A percentile compares a stretch with the other conserved stretches of the same genome.
Conservation (phyloP, 2,329 filamentous ascomycete species). For the Niveomyces coronatus region DNA sequence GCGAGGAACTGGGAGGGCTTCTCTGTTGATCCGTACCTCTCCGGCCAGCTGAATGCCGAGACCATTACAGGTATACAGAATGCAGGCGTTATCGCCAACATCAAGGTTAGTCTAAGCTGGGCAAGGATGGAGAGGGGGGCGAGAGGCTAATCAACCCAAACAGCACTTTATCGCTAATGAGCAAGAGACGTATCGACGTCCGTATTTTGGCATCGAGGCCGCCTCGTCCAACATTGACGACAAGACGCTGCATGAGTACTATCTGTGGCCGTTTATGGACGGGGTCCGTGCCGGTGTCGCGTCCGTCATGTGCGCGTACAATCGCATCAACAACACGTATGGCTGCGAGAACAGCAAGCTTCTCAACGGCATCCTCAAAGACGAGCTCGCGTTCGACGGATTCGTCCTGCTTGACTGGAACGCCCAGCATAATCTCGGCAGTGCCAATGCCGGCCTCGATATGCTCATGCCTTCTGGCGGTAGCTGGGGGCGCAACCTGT, state of each 20-base stretch:
- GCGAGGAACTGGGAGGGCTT: slow-evolving; percentile 72
- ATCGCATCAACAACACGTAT: slow-evolving; percentile 62
- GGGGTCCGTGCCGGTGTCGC: slow-evolving; percentile 45
- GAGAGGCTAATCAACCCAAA: not conserved
- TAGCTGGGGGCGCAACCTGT: slow-evolving; percentile 56
- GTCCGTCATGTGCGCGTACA: slow-evolving; percentile 59
- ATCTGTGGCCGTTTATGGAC: slow-evolving; percentile 57
- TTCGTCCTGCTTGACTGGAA: slow-evolving; percentile 63
- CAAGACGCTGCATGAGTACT: slow-evolving; percentile 53
- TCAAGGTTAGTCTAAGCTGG: slow-evolving; percentile 43
- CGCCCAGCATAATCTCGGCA: slow-evolving; percentile 49
- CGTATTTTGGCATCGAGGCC: slow-evolving; percentile 36
- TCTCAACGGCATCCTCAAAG: slow-evolving; percentile 58
- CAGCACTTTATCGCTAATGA: slow-evolving; percentile 51
- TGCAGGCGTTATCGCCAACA: slow-evolving; percentile 68
- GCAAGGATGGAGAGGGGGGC: not conserved
- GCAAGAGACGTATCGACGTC: slow-evolving; percentile 41
- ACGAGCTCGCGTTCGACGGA: slow-evolving; percentile 53
- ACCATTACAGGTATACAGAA: slow-evolving; percentile 68
- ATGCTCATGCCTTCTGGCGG: slow-evolving; percentile 54
- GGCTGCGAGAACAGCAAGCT: slow-evolving; percentile 63
- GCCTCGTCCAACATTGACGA: slow-evolving; percentile 55
- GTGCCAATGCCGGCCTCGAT: slow-evolving; percentile 51
- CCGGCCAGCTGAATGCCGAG: slow-evolving; percentile 60
- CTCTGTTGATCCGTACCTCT: slow-evolving; percentile 58